These are phyloP conservation scores for Xylaria longipes DNA, from an alignment of 495 filamentous ascomycete genomes.

Conservation along the genomic window DNA sequence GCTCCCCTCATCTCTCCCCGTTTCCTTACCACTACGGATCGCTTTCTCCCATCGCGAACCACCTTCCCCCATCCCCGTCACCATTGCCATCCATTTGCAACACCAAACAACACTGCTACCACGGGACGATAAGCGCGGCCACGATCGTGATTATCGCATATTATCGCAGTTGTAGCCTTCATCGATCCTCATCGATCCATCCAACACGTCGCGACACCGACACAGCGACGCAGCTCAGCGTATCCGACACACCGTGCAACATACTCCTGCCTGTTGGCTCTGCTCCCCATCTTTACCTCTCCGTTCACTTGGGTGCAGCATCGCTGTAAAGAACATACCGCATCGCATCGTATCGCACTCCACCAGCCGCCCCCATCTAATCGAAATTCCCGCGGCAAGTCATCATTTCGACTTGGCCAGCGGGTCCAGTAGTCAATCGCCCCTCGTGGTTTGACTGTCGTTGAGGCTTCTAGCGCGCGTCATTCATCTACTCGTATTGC, in stretches of 20 bases:
- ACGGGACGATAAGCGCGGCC: not conserved
- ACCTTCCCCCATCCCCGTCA: not conserved
- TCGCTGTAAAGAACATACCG: not conserved
- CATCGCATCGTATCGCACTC: not conserved
- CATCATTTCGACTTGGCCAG: slow-evolving; percentile 24
- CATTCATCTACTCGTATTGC: slow-evolving; percentile 20
- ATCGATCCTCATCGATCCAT: not conserved
- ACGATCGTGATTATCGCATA: not conserved
- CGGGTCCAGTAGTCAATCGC: slow-evolving; percentile 25
- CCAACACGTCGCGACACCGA: not conserved
- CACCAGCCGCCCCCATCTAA: not conserved
- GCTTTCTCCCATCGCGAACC: not conserved
- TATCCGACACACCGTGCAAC: not conserved
- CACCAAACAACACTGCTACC: not conserved
- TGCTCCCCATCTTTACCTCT: not conserved
- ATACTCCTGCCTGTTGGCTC: slow-evolving; percentile 8
- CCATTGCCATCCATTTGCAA: not conserved
- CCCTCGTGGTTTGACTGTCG: slow-evolving; percentile 6
- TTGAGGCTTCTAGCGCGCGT: slow-evolving; percentile 16
- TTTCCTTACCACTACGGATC: slow-evolving; percentile 16
- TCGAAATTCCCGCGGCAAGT: slow-evolving; percentile 21
- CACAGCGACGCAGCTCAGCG: not conserved
- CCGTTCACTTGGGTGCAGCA: not conserved
- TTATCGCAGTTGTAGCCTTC: not conserved
- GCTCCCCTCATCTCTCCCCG: slow-evolving; percentile 25